Evolutionary conservation across 208 protist genomes (phyloP), one percentile per base, ranked within the genome.

Genomic region (Crithidia brevicula): DNA sequence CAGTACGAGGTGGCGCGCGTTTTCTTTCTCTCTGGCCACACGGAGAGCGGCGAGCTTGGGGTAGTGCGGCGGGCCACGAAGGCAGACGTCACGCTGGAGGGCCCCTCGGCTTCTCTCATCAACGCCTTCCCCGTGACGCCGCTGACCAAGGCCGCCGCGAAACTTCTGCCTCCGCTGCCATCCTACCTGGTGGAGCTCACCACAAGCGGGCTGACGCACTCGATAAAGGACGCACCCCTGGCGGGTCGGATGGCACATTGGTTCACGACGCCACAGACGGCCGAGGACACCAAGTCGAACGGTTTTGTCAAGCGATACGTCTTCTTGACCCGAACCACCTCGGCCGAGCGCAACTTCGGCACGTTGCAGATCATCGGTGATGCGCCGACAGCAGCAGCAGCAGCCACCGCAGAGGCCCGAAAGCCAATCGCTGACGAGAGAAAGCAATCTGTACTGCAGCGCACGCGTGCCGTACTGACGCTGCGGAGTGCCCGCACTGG

Each of bases 11-110:
- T 75, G 22, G 66, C 67, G 18, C 79, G 88, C 25, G 72, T 93
- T 30, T 16, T 94, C 4, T 92, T 96, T 58, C 30, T 96, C 23
- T 89, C 81, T 25, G 92, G 92, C 9, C 85, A 96, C 72, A 85
- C 88, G 5, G 85, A 93, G 33, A 7, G 82, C 1, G 85, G 83
- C 13, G 91, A 96, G 78, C 45, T 92, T 23, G 84, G 82, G 13
- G 61, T 81, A 25, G 61, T 81, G 62, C 51, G 46, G 16, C 49
- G 74, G 31, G 43, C 67, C 8, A 38, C 75, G 3, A 52, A 56
- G 9, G 61, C 27, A n/a, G 82, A 67, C 27, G 38, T 78, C 43
- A 28, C 22, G 23, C 18, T 36, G 10, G 31, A 67, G 7, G 51
- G 51, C 8, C 68, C 68, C 8, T 62, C 68, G 15, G 59, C 52